Conservation (phyloP, 164 flowering plant species). For the Malania oleifera region DNA sequence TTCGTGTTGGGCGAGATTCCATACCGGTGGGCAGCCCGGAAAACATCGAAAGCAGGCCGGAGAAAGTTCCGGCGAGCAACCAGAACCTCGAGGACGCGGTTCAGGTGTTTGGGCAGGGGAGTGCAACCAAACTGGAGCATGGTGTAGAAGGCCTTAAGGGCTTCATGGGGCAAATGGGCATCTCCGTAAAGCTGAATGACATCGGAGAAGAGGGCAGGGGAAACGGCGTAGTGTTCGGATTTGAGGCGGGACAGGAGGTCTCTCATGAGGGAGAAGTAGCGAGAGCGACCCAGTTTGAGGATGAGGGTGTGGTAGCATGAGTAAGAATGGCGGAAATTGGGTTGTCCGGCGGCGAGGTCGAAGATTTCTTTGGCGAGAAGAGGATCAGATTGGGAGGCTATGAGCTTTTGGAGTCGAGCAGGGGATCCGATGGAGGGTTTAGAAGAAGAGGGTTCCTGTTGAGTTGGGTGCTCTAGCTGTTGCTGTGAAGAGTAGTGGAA, state of each 20-base stretch:
- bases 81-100: slow-evolving; percentile 46
- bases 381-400: slow-evolving; percentile 74
- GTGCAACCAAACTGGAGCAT: slow-evolving; percentile 54
- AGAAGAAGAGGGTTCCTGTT: too few species aligned
- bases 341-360: slow-evolving; percentile 66
- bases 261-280: slow-evolving; percentile 54
- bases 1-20: slow-evolving; percentile 48
- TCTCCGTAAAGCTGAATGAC: slow-evolving; percentile 56
- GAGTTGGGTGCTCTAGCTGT: too few species aligned
- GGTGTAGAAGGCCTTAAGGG: slow-evolving; percentile 46
- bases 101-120: slow-evolving; percentile 62
- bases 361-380: slow-evolving; percentile 88
- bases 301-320: slow-evolving; percentile 64
- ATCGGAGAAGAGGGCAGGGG: slow-evolving; percentile 48
- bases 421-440: too few species aligned
- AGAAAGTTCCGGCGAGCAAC: slow-evolving; percentile 41
- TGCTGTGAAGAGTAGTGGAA: too few species aligned
- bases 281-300: slow-evolving; percentile 65
- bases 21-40: slow-evolving; percentile 39
- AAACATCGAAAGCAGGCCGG: slow-evolving; percentile 58
- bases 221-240: slow-evolving; percentile 23
- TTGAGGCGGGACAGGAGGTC: slow-evolving; percentile 39
- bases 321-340: slow-evolving; percentile 62
- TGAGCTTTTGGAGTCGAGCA: slow-evolving; percentile 62
- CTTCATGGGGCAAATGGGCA: slow-evolving; percentile 54